Conservation (phyloP, 176 grass and related monocot genomes). For the Olyra latifolia region DNA sequence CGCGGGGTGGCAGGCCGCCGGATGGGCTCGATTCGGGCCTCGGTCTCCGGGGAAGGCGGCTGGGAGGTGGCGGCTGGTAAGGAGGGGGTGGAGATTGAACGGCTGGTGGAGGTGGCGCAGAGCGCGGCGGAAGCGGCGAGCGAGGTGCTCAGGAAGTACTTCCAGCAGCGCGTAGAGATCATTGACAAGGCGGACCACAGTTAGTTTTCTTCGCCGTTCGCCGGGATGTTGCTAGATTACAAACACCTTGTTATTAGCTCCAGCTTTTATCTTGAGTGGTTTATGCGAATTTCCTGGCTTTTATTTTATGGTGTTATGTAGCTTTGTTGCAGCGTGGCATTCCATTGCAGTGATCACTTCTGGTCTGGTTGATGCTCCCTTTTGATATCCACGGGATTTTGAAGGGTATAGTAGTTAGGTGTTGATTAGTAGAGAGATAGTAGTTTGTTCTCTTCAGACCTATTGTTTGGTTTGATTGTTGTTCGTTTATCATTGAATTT, state of each 20-base stretch:
- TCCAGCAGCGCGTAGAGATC: slow-evolving; percentile 70
- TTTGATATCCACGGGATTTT: neutral
- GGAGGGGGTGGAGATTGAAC: slow-evolving; percentile 37
- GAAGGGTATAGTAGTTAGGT: neutral
- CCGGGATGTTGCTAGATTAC: neutral
- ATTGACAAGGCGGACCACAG: slow-evolving; percentile 88
- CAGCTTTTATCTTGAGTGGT: neutral
- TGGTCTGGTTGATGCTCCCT: neutral
- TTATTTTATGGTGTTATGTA: neutral
- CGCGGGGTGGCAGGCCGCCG: neutral
- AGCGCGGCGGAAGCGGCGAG: slow-evolving; percentile 62
- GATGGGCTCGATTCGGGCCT: slow-evolving; percentile 29
- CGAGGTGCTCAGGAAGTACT: slow-evolving; percentile 79
- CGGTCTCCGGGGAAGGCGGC: neutral
- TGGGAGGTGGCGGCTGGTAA: neutral
- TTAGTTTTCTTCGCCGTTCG: slow-evolving; percentile 24
- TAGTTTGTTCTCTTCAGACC: neutral
- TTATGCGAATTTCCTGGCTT: neutral
- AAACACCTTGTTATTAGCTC: no score
- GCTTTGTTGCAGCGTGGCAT: neutral
- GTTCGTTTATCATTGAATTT: neutral
- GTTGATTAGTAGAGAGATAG: neutral
- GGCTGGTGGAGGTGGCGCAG: slow-evolving; percentile 64
- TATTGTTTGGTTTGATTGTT: neutral
- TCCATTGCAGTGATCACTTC: neutral